Evolutionary conservation across 106 monocot genomes (phyloP).

Genomic region (Iris macrosiphon): DNA sequence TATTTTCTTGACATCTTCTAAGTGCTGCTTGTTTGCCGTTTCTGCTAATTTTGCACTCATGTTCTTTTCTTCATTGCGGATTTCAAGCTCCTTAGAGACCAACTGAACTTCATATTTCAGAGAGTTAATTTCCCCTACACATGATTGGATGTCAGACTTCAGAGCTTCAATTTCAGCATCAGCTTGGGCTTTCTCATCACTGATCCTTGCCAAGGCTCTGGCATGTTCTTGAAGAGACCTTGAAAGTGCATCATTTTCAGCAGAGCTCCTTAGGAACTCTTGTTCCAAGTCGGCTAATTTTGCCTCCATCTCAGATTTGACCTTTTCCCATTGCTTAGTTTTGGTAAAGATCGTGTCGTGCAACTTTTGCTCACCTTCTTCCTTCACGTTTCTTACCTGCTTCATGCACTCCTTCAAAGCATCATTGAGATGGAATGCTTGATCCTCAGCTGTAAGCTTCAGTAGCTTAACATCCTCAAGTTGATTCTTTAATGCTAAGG

Average conservation of each 20-base stretch:
- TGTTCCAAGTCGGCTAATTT: conserved; percentile 52
- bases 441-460: conserved; percentile 70
- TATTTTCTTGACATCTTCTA: conserved; percentile 88
- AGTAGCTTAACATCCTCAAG: conserved; percentile 67
- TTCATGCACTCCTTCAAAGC: conserved; percentile 88
- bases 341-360: conserved; percentile 68
- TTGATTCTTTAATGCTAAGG: conserved; percentile 52
- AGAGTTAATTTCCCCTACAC: conserved; percentile 65
- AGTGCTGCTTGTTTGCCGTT: conserved; percentile 70
- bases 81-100: conserved; percentile 73
- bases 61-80: conserved; percentile 85
- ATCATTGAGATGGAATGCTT: conserved; percentile 51
- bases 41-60: conserved; percentile 71
- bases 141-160: conserved; percentile 46
- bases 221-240: conserved; percentile 63
- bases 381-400: conserved; percentile 71
- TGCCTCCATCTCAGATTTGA: conserved; percentile 55
- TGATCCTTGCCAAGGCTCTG: conserved; percentile 44
- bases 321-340: conserved; percentile 76
- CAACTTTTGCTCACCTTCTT: conserved; percentile 77
- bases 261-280: conserved; percentile 42
- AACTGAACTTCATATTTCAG: conserved; percentile 79
- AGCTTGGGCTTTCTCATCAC: conserved; percentile 71
- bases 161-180: conserved; percentile 76
- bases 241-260: conserved; percentile 61